A percentile compares a stretch with the other conserved stretches of the same genome.
phyloP scores from a whole-genome alignment of 805 yeast species.

The Zygoascus bituminiphila region DNA sequence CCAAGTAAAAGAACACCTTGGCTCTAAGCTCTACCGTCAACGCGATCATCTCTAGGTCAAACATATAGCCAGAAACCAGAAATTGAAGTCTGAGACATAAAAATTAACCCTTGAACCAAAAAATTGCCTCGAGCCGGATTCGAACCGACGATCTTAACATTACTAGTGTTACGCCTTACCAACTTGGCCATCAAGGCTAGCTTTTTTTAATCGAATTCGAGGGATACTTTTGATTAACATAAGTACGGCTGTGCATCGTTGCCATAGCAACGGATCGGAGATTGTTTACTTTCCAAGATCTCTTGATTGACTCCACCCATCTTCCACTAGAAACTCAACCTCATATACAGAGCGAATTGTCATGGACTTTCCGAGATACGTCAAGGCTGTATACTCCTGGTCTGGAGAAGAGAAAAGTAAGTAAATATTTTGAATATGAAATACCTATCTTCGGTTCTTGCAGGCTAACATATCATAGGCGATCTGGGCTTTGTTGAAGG shows the following conservation, averaged over 20 bases:
- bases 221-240: no score
- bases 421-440: conserved; percentile 11
- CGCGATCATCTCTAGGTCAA: no score
- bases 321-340: background rate
- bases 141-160: conserved; percentile 62
- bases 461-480: conserved; percentile 12
- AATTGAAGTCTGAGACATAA: no score
- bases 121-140: conserved; percentile 14
- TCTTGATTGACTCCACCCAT: background rate
- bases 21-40: no score
- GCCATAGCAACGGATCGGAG: background rate
- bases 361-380: conserved; percentile 53
- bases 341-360: background rate
- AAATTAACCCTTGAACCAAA: no score
- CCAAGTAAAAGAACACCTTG: background rate
- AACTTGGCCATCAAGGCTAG: conserved; percentile 58
- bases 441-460: background rate
- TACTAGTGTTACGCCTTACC: conserved; percentile 89
- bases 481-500: conserved; percentile 94
- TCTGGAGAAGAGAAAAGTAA: conserved; percentile 75
- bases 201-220: no score
- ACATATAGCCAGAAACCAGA: no score
- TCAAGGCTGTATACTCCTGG: conserved; percentile 84
- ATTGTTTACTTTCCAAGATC: background rate
- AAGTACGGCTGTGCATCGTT: background rate